Conservation (phyloP, 2,329 filamentous ascomycete species). For the Monilinia aucupariae region DNA sequence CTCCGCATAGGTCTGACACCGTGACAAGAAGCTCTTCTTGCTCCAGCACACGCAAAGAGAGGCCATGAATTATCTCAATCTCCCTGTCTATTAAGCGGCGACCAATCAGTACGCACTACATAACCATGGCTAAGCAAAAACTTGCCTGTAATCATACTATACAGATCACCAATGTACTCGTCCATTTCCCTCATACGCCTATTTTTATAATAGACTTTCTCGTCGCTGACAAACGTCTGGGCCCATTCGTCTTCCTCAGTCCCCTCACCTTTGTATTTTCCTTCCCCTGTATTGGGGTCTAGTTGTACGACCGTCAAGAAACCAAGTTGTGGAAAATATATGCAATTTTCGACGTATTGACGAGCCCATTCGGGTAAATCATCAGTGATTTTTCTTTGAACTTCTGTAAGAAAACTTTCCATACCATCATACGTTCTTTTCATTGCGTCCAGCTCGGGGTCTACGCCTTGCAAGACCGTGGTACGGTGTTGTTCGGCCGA, state of each 20-base stretch:
- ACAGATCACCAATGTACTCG: slow-evolving; percentile 74
- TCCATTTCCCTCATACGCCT: slow-evolving; percentile 75
- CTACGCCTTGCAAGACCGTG: slow-evolving; percentile 66
- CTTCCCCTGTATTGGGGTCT: slow-evolving; percentile 52
- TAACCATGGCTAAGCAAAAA: background rate
- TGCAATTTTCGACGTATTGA: slow-evolving; percentile 62
- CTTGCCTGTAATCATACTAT: slow-evolving; percentile 72
- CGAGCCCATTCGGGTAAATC: slow-evolving; percentile 56
- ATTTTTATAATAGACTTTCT: slow-evolving; percentile 81
- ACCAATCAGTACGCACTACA: background rate
- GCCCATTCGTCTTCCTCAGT: slow-evolving; percentile 62
- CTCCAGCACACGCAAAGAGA: slow-evolving; percentile 65
- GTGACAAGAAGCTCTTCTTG: slow-evolving; percentile 60
- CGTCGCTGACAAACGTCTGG: slow-evolving; percentile 67
- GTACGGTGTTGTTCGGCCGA: slow-evolving; percentile 64
- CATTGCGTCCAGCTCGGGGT: slow-evolving; percentile 68
- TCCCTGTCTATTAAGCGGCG: slow-evolving; percentile 59
- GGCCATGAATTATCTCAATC: slow-evolving; percentile 76
- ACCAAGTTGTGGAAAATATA: slow-evolving; percentile 86
- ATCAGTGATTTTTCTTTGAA: slow-evolving; percentile 58
- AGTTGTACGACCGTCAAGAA: slow-evolving; percentile 74
- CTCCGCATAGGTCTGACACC: slow-evolving; percentile 76
- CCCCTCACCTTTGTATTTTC: slow-evolving; percentile 58
- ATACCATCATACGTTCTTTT: slow-evolving; percentile 76
- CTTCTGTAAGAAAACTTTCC: slow-evolving; percentile 63